Conservation (phyloP, 768 basidiomycete genomes). For the Pluteus cervinus region DNA sequence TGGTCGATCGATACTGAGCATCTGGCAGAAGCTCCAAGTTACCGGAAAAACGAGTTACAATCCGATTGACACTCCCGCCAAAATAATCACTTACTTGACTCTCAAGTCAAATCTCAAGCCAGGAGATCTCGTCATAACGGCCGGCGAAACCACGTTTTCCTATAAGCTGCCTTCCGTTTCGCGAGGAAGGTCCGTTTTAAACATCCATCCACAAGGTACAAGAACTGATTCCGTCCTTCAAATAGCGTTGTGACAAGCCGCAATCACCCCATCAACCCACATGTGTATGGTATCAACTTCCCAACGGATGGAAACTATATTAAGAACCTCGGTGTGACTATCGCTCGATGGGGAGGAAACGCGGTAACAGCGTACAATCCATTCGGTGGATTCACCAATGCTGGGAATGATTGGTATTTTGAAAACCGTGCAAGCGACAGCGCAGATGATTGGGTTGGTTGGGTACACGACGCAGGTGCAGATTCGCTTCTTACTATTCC, state of each 20-base stretch:
- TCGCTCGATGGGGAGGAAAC: slow-evolving; percentile 51
- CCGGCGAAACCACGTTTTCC: slow-evolving; percentile 32
- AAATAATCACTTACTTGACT: slow-evolving; percentile 43
- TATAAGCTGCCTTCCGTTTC: slow-evolving; percentile 38
- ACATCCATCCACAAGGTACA: neutral
- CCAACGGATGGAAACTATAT: slow-evolving; percentile 41
- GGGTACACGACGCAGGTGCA: slow-evolving; percentile 40
- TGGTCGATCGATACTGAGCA: neutral
- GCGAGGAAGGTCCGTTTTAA: slow-evolving; percentile 29
- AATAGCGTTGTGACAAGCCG: slow-evolving; percentile 29
- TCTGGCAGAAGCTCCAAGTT: slow-evolving; percentile 24
- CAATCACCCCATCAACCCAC: slow-evolving; percentile 35
- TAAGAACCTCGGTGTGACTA: slow-evolving; percentile 39
- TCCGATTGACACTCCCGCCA: slow-evolving; percentile 40
- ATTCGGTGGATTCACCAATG: slow-evolving; percentile 43
- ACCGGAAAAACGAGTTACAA: slow-evolving; percentile 27
- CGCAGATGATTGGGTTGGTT: slow-evolving; percentile 45
- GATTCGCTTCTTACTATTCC: slow-evolving; percentile 40
- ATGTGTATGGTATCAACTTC: slow-evolving; percentile 52
- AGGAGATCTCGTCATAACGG: slow-evolving; percentile 37
- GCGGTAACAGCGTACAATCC: slow-evolving; percentile 52
- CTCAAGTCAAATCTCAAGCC: slow-evolving; percentile 30
- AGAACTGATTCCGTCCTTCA: neutral
- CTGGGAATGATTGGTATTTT: slow-evolving; percentile 51
- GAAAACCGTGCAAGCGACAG: slow-evolving; percentile 40